These are phyloP conservation scores for Aspergillus fumigatiaffinis DNA, from an alignment of 2,329 filamentous ascomycete genomes.

Conservation along the genomic window DNA sequence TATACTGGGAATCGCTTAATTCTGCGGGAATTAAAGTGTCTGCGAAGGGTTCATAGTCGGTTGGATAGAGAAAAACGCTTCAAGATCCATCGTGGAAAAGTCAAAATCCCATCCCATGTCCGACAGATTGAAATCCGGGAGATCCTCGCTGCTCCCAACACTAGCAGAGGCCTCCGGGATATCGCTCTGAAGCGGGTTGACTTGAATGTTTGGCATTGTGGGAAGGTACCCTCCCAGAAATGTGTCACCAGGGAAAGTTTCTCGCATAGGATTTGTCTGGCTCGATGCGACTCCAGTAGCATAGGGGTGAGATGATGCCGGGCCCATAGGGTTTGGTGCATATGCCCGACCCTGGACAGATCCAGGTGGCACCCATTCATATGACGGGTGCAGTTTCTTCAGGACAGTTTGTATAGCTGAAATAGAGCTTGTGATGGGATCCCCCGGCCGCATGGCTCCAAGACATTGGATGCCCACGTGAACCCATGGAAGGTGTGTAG, in stretches of 20 bases:
- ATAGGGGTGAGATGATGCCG: not conserved
- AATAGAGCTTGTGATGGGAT: conserved; percentile 27
- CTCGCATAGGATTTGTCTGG: not conserved
- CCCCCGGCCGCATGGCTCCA: conserved; percentile 32
- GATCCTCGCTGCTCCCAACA: conserved; percentile 26
- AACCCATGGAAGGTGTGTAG: conserved; percentile 43
- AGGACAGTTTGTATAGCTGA: conserved; percentile 31
- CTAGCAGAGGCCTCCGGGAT: conserved; percentile 20
- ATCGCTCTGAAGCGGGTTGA: conserved; percentile 17
- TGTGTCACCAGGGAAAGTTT: not conserved
- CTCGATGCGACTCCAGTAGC: not conserved
- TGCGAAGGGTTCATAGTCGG: conserved; percentile 17
- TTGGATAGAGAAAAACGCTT: conserved; percentile 36
- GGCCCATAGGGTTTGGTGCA: not conserved
- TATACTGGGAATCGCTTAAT: not conserved
- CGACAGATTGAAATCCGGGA: conserved; percentile 34
- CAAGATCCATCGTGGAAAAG: conserved; percentile 39
- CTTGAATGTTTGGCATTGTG: conserved; percentile 19
- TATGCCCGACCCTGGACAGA: not conserved
- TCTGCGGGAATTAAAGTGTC: not conserved
- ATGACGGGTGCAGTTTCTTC: conserved; percentile 27
- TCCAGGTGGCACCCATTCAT: conserved; percentile 21
- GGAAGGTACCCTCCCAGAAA: conserved; percentile 1
- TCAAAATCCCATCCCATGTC: conserved; percentile 40
- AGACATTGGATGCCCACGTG: conserved; percentile 36